Percentiles rank a stretch among this genome's conserved stretches.
Conservation (phyloP, 805 yeast species). For the Zygosaccharomyces kombuchaensis region DNA sequence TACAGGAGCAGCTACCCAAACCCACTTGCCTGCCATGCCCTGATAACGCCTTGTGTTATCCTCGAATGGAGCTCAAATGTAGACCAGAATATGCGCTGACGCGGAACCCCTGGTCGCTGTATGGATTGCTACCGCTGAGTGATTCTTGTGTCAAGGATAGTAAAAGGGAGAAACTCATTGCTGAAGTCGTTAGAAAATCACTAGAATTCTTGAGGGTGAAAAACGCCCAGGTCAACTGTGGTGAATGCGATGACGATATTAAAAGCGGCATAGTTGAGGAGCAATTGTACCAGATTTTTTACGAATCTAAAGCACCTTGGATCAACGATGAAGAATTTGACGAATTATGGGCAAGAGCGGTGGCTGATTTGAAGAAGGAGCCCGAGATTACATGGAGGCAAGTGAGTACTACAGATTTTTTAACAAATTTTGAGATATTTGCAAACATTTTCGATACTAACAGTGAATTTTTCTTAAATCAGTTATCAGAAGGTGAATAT, state of each 20-base stretch:
- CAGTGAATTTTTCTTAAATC: constrained; percentile 20
- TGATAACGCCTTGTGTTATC: constrained; percentile 68
- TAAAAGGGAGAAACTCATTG: constrained; percentile 60
- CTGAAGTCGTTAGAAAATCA: constrained; percentile 61
- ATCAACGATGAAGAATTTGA: constrained; percentile 52
- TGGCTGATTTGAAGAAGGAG: constrained; percentile 56
- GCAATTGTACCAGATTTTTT: constrained; percentile 51
- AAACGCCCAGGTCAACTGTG: constrained; percentile 62
- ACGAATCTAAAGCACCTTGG: constrained; percentile 35
- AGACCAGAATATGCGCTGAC: constrained; percentile 60
- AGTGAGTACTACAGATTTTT: constrained; percentile 39
- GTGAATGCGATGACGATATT: constrained; percentile 43
- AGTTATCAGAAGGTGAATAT: constrained; percentile 30
- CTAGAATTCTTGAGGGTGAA: constrained; percentile 60
- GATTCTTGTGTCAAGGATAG: constrained; percentile 73
- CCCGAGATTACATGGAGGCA: constrained; percentile 77
- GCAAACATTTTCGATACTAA: constrained; percentile 19
- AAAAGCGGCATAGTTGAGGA: constrained; percentile 48
- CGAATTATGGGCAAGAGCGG: constrained; percentile 66
- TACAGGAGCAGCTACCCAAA: constrained; percentile 35
- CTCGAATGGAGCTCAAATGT: constrained; percentile 58
- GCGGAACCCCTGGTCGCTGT: constrained; percentile 29
- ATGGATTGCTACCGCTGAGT: constrained; percentile 55
- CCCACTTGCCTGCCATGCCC: constrained; percentile 81
- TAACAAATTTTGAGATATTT: constrained; percentile 4